Evolutionary conservation across 345 rosid genomes (phyloP).

Genomic region (Barbarea vulgaris): DNA sequence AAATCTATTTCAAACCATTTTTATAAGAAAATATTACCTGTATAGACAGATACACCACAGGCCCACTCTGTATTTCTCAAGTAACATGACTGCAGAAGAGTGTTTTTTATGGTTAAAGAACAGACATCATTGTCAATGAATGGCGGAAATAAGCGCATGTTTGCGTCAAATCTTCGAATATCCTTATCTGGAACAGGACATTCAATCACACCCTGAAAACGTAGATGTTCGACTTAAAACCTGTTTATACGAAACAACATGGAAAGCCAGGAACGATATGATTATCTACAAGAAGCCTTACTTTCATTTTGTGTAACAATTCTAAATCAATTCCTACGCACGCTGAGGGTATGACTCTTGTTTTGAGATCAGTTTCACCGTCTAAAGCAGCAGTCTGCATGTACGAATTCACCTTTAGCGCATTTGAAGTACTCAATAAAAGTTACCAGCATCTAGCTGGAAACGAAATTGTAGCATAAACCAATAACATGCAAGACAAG

Average conservation of each 20-base stretch:
- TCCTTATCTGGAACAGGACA: slow-evolving; percentile 96
- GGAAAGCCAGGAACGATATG: neutral
- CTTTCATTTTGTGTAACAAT: slow-evolving; percentile 93
- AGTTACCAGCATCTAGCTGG: slow-evolving; percentile 6
- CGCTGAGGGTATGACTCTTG: slow-evolving; percentile 84
- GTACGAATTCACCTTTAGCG: slow-evolving; percentile 35
- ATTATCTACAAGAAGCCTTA: slow-evolving; percentile 34
- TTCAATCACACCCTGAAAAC: slow-evolving; percentile 89
- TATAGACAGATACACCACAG: slow-evolving; percentile 96
- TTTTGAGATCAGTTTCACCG: slow-evolving; percentile 97
- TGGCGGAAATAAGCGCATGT: slow-evolving; percentile 93
- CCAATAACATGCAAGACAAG: neutral
- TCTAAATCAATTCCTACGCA: slow-evolving; percentile 91
- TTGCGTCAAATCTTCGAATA: slow-evolving; percentile 96
- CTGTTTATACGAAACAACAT: neutral
- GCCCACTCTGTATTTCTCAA: slow-evolving; percentile 98
- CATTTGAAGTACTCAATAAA: slow-evolving; percentile 11
- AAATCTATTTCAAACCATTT: neutral
- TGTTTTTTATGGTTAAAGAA: slow-evolving; percentile 90
- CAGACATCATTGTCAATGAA: slow-evolving; percentile 93
- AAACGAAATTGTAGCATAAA: slow-evolving; percentile 15
- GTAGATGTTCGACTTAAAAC: slow-evolving; percentile 16
- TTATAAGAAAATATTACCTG: slow-evolving; percentile 55
- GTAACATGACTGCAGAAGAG: slow-evolving; percentile 96
- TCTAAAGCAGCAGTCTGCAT: slow-evolving; percentile 93